Percentiles rank a stretch among this genome's conserved stretches.
Conservation (phyloP, 2,329 filamentous ascomycete genomes). For the Grosmannia huntii region DNA sequence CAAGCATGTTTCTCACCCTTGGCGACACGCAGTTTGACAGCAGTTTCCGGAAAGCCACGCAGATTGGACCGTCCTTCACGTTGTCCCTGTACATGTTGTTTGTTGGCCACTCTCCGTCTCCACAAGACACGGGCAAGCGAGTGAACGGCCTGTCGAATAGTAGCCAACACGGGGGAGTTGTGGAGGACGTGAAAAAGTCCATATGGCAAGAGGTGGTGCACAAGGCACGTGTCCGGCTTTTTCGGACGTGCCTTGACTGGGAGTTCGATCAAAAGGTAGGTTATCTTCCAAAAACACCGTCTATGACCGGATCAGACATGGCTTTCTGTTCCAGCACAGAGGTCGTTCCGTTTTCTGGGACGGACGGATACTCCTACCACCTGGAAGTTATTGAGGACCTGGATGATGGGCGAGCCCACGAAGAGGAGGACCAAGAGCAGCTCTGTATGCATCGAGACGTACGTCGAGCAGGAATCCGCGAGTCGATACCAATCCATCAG, state of each 20-base stretch:
- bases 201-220: conserved; percentile 96
- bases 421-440: conserved; percentile 21
- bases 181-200: conserved; percentile 41
- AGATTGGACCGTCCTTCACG: conserved; percentile 78
- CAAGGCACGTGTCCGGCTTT: conserved; percentile 74
- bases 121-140: not conserved
- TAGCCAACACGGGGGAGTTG: conserved; percentile 24
- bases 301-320: not conserved
- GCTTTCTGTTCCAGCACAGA: not conserved
- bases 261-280: conserved; percentile 28
- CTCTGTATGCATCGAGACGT: conserved; percentile 25
- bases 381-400: conserved; percentile 74
- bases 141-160: not conserved
- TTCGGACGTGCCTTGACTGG: conserved; percentile 49
- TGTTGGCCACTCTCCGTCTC: conserved; percentile 47
- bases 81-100: conserved; percentile 95
- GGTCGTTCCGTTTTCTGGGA: conserved; percentile 13
- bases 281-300: conserved; percentile 13
- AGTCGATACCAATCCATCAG: conserved; percentile 39
- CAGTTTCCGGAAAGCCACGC: conserved; percentile 49
- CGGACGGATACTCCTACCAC: conserved; percentile 58
- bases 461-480: conserved; percentile 32
- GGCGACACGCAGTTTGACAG: conserved; percentile 74
- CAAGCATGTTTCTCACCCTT: conserved; percentile 78
- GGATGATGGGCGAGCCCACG: conserved; percentile 42